Conservation (phyloP, 345 rosid genomes). For the Raphanus raphanistrum region DNA sequence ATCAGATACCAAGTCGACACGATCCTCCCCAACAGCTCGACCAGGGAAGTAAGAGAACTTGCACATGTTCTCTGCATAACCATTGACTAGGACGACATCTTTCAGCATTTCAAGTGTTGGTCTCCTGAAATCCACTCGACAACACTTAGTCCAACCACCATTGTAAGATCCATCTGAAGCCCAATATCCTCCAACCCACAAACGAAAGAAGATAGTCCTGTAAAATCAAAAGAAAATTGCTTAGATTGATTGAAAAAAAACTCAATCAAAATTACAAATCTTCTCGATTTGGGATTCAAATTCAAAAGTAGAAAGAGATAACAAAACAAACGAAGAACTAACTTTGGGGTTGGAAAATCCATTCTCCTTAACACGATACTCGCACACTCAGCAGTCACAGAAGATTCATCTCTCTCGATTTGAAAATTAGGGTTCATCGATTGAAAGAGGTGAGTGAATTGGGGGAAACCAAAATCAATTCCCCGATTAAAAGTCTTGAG, state of each 20-base stretch:
- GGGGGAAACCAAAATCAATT: background rate
- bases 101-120: background rate
- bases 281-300: too few relatives aligned
- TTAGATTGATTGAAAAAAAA: too few relatives aligned
- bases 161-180: background rate
- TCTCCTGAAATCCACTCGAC: background rate
- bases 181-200: background rate
- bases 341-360: background rate
- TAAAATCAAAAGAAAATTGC: background rate
- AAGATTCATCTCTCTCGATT: background rate
- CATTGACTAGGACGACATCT: background rate
- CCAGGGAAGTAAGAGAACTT: background rate
- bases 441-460: background rate
- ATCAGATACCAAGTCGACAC: background rate
- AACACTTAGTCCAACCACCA: background rate
- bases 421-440: background rate
- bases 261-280: too few relatives aligned
- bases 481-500: too few relatives aligned
- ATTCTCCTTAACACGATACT: background rate
- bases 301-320: background rate
- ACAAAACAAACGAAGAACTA: background rate
- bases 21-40: background rate
- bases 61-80: background rate
- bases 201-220: background rate
- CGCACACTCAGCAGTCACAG: background rate